Conservation (phyloP, 169 alveolate species). For the Plasmodium berghei region DNA sequence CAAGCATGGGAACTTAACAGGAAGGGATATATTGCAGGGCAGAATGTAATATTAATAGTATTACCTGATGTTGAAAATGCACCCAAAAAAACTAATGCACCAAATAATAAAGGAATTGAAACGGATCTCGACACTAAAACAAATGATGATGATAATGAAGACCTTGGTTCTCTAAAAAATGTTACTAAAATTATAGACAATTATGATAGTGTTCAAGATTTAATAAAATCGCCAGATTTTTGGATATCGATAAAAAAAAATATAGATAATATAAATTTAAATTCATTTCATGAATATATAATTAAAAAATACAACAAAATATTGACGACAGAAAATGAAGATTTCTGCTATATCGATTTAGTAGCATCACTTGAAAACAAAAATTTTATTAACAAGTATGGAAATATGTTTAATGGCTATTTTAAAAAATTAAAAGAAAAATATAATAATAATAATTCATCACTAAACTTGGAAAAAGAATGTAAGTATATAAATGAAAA, state of each 20-base stretch:
- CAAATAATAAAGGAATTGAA: neutral
- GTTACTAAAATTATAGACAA: constrained; percentile 20
- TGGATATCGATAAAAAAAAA: constrained; percentile 35
- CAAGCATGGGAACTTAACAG: constrained; percentile 46
- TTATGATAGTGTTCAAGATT: constrained; percentile 38
- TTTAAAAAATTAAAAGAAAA: constrained; percentile 39
- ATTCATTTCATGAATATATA: constrained; percentile 32
- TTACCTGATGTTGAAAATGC: constrained; percentile 25
- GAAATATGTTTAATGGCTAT: constrained; percentile 46
- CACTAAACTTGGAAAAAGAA: constrained; percentile 40
- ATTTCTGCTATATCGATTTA: constrained; percentile 22
- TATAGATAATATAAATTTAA: constrained; percentile 9
- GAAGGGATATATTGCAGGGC: constrained; percentile 51
- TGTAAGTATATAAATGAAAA: constrained; percentile 56
- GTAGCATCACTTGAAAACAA: constrained; percentile 10
- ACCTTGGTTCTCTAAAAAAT: neutral
- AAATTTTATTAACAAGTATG: constrained; percentile 35
- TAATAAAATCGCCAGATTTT: constrained; percentile 30
- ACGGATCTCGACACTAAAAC: neutral
- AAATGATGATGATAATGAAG: neutral
- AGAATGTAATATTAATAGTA: constrained; percentile 38
- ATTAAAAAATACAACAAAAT: constrained; percentile 29
- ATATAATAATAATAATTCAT: constrained; percentile 9
- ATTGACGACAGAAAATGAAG: constrained; percentile 14
- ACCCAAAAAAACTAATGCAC: neutral